Evolutionary conservation across 1,284 basidiomycete species (phyloP).

Genomic region (Heliocybe sulcata): DNA sequence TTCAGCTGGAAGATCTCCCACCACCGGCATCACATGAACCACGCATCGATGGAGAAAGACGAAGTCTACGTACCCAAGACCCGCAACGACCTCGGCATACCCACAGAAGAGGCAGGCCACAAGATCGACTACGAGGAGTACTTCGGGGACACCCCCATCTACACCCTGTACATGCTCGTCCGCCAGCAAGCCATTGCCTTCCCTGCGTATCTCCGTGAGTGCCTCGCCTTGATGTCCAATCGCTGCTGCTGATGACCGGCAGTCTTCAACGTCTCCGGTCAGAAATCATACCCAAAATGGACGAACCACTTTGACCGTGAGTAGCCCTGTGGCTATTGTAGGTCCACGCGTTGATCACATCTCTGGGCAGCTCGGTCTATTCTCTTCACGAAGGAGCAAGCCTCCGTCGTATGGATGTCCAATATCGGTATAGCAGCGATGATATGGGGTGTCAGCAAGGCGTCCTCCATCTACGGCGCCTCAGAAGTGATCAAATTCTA

Average conservation of each 20-base stretch:
- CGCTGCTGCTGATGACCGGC: neutral
- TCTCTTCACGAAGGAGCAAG: slow-evolving; percentile 28
- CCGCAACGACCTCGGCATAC: slow-evolving; percentile 34
- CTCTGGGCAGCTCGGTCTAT: neutral
- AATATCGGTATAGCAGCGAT: slow-evolving; percentile 46
- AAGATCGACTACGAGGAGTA: slow-evolving; percentile 37
- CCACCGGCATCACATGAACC: slow-evolving; percentile 42
- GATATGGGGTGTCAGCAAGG: slow-evolving; percentile 30
- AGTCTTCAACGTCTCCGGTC: neutral
- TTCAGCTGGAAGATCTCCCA: slow-evolving; percentile 50
- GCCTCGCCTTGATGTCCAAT: slow-evolving; percentile 38
- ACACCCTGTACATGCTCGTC: slow-evolving; percentile 29
- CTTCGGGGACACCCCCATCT: slow-evolving; percentile 44
- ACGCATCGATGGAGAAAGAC: slow-evolving; percentile 47
- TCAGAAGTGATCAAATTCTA: slow-evolving; percentile 43
- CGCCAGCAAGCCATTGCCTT: slow-evolving; percentile 14
- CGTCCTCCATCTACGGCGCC: slow-evolving; percentile 25
- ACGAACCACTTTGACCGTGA: slow-evolving; percentile 1
- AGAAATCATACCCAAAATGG: neutral
- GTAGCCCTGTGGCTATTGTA: neutral
- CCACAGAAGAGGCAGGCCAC: slow-evolving; percentile 18
- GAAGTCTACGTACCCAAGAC: slow-evolving; percentile 49
- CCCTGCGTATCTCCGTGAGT: slow-evolving; percentile 12
- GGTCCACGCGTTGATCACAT: neutral
- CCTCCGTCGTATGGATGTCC: slow-evolving; percentile 44